Evolutionary conservation across 495 filamentous ascomycete genomes (phyloP).

Genomic region (Neurospora discreta): DNA sequence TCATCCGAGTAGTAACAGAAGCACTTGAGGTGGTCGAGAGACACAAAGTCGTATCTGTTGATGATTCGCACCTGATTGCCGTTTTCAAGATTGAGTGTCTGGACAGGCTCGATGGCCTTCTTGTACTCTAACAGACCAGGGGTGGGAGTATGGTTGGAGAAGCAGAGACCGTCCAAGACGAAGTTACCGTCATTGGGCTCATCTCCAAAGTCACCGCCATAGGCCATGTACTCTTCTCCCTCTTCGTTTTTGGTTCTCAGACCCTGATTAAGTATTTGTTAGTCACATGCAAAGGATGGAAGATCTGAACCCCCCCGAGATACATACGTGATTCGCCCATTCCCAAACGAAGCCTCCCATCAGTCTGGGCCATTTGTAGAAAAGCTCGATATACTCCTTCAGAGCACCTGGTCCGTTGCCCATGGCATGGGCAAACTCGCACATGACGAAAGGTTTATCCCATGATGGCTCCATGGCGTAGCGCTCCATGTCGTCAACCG

Average conservation of each 20-base stretch:
- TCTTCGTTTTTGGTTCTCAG: constrained; percentile 43
- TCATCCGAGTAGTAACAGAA: not conserved
- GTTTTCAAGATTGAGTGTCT: constrained; percentile 23
- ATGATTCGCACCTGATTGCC: constrained; percentile 30
- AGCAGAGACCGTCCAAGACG: constrained; percentile 54
- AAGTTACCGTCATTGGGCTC: constrained; percentile 60
- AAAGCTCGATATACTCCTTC: constrained; percentile 57
- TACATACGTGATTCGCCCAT: constrained; percentile 55
- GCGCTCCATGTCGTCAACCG: constrained; percentile 35
- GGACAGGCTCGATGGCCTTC: constrained; percentile 54
- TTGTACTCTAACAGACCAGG: constrained; percentile 53
- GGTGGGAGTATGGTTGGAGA: constrained; percentile 47
- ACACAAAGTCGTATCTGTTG: constrained; percentile 44
- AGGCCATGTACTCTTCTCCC: constrained; percentile 48
- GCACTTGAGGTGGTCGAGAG: constrained; percentile 37
- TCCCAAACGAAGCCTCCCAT: constrained; percentile 71
- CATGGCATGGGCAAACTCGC: constrained; percentile 66
- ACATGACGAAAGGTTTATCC: constrained; percentile 51
- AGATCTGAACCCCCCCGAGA: not conserved
- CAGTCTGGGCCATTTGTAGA: constrained; percentile 49
- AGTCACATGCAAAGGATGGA: not conserved
- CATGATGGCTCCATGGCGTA: constrained; percentile 30
- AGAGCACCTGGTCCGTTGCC: constrained; percentile 61
- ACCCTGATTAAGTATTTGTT: constrained; percentile 24
- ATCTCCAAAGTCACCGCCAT: constrained; percentile 65